Conservation (phyloP, 176 grass and related monocot species). For the Aegilops sharonensis region DNA sequence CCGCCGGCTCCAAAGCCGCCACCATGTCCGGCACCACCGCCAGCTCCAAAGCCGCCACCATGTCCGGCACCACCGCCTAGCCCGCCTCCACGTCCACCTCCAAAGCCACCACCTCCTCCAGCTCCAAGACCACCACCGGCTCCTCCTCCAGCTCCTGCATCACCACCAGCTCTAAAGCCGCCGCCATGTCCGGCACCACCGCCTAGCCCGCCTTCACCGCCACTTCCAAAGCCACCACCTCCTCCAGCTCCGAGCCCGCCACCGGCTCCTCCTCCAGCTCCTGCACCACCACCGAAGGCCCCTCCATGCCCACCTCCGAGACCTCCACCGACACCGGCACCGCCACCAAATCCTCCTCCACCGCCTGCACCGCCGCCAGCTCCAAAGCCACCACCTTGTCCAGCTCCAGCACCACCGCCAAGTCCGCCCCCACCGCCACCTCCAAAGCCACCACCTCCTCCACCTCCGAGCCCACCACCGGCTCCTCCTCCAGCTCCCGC, state of each 20-base stretch:
- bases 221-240: background rate
- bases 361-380: background rate
- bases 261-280: background rate
- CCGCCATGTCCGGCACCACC: background rate
- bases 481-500: background rate
- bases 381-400: slow-evolving; percentile 5
- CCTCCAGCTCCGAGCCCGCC: background rate
- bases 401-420: background rate
- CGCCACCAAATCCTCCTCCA: slow-evolving; percentile 14
- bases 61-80: too few relatives aligned
- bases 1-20: background rate
- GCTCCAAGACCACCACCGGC: background rate
- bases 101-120: background rate
- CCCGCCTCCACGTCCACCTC: background rate
- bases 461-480: background rate
- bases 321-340: background rate
- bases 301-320: background rate
- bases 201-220: background rate
- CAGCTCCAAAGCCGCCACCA: background rate
- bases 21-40: background rate
- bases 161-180: background rate
- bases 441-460: background rate
- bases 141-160: background rate
- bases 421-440: background rate
- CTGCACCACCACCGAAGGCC: background rate